Percentiles rank a stretch among this genome's conserved stretches.
These are phyloP conservation scores for Chytriomyces sp. DNA, from an alignment of 192 early-diverging fungal genomes.

Conservation along the genomic window DNA sequence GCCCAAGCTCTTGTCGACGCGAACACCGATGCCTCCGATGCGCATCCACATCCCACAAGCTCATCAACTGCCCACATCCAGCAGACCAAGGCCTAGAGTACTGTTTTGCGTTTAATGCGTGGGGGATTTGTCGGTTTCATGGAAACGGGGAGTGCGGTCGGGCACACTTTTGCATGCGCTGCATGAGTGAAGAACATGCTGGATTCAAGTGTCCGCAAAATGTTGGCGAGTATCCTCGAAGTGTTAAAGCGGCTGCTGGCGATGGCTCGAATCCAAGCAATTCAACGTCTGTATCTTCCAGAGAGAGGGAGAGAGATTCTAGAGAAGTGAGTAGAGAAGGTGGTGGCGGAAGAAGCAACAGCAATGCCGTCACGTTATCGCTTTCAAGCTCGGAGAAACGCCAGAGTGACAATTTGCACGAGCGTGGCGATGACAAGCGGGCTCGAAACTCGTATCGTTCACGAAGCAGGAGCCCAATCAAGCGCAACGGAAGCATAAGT, in stretches of 20 bases:
- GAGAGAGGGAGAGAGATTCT: not conserved
- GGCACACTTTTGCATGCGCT: slow-evolving; percentile 36
- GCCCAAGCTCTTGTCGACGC: slow-evolving; percentile 11
- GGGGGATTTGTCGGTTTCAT: slow-evolving; percentile 37
- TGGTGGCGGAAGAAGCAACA: not conserved
- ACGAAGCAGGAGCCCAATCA: not conserved
- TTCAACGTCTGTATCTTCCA: not conserved
- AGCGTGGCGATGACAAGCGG: not conserved
- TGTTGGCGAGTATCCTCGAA: slow-evolving; percentile 15
- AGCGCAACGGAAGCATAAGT: not conserved
- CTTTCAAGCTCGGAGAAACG: not conserved
- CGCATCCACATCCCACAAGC: slow-evolving; percentile 17
- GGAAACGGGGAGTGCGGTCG: slow-evolving; percentile 27
- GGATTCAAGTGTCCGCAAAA: slow-evolving; percentile 34
- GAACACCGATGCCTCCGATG: slow-evolving; percentile 33
- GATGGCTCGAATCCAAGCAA: not conserved
- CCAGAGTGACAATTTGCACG: not conserved
- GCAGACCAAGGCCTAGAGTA: slow-evolving; percentile 33
- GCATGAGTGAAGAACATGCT: slow-evolving; percentile 32
- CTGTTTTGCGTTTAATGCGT: slow-evolving; percentile 43
- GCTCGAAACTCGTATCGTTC: not conserved
- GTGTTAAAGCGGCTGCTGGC: not conserved
- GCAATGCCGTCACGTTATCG: not conserved
- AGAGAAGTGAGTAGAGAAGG: not conserved
- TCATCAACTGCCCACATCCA: slow-evolving; percentile 31